Conservation (phyloP, 2,329 filamentous ascomycete species). For the Myriosclerotinia scirpicola region DNA sequence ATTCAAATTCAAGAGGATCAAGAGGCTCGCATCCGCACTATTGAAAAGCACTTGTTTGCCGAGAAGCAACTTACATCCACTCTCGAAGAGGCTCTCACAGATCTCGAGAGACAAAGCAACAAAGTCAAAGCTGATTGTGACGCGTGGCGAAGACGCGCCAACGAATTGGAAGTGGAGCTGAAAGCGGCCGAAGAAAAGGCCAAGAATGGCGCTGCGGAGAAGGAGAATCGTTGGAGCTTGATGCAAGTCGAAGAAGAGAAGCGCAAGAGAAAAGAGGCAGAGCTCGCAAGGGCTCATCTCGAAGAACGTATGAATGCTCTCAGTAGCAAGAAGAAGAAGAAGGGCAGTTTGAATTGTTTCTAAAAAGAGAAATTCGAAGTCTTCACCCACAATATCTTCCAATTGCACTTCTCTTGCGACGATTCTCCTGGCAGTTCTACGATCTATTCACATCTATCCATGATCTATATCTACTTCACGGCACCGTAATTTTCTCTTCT, state of each 20-base stretch:
- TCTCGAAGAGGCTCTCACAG: conserved; percentile 90
- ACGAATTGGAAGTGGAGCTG: conserved; percentile 46
- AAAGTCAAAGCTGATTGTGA: conserved; percentile 91
- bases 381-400: not conserved
- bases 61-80: conserved; percentile 96
- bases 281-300: conserved; percentile 82
- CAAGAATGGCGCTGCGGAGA: conserved; percentile 38
- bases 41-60: conserved; percentile 93
- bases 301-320: conserved; percentile 94
- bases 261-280: conserved; percentile 85
- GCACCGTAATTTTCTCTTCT: conserved; percentile 11
- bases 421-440: not conserved
- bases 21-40: conserved; percentile 89
- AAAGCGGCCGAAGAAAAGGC: conserved; percentile 56
- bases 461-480: conserved; percentile 15
- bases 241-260: conserved; percentile 96
- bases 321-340: conserved; percentile 72
- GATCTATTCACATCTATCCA: not conserved
- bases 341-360: conserved; percentile 95
- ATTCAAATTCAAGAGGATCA: conserved; percentile 90
- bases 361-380: conserved; percentile 30
- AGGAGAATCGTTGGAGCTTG: conserved; percentile 62
- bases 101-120: conserved; percentile 88
- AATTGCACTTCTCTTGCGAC: not conserved
- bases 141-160: conserved; percentile 83